Evolutionary conservation across 441 rosid species (phyloP), one percentile per base, ranked within the genome.

Genomic region (Brassica balearica): DNA sequence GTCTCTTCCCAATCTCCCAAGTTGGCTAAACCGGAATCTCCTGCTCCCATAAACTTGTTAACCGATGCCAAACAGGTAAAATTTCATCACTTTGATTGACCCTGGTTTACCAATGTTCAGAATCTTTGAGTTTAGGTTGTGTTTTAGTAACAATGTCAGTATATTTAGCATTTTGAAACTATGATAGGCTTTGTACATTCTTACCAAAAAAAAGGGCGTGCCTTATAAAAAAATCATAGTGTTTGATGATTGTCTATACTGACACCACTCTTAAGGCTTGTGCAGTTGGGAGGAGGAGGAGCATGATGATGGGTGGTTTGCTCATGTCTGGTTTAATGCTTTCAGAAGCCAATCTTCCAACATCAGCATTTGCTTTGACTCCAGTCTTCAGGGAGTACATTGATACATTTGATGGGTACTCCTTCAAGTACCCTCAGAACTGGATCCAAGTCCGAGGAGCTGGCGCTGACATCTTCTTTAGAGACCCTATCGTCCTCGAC

Each of bases 391-490:
- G 92, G 78, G 99, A 95, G 77, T 88, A 90, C 85, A 90, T 93
- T 0, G 99, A 95, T 71, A 86, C 89, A 7, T 95, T 95, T 71
- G 99, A 95, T 84, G 98, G 98, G 17, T 95, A 95, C 79, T 90
- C 99, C 0, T 88, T 95, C 82, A 85, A 86, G 82, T 93, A 93
- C 82, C 99, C 98, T 62, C 86, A 85, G 79, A 95, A 89, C 65
- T 91, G 99, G 99, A 90, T 93, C 68, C 98, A 90, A 80, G 98
- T 95, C 22, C 86, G 91, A 74, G 99, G 98, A 8, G 94, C 96
- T 0, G 99, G 99, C 8, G 99, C 99, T 2, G 98, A 95, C 60
- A 91, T 95, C 70, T 95, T 95, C 87, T 95, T 93, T 82, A 86
- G 98, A 73, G 98, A 95, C 75, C 98, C 99, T 43, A 80, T 53